These are phyloP conservation scores for Phlebopus sp. DNA, from an alignment of 1,284 basidiomycete species.

Conservation along the genomic window DNA sequence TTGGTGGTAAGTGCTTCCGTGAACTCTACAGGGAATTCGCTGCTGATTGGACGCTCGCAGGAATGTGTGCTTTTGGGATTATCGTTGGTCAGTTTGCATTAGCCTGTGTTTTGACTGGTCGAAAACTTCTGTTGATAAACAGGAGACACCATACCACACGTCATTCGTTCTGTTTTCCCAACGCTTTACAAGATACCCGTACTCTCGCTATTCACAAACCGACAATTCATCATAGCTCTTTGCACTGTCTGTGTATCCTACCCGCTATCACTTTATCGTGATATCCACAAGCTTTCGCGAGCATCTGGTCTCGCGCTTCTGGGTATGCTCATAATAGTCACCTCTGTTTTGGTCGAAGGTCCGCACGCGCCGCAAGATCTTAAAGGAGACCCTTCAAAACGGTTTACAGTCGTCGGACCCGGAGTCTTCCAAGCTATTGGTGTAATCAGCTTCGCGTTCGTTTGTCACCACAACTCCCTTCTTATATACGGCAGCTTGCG, in stretches of 20 bases:
- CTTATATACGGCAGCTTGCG: slow-evolving; percentile 93
- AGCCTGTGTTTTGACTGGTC: slow-evolving; percentile 19
- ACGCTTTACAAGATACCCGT: slow-evolving; percentile 66
- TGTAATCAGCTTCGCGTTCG: slow-evolving; percentile 94
- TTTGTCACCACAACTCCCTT: slow-evolving; percentile 92
- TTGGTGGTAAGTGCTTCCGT: slow-evolving; percentile 67
- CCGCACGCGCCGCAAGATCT: slow-evolving; percentile 77
- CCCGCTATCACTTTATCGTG: slow-evolving; percentile 92
- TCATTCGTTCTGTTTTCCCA: slow-evolving; percentile 87
- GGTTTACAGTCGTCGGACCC: slow-evolving; percentile 71
- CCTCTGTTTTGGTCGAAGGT: slow-evolving; percentile 83
- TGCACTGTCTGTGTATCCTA: slow-evolving; percentile 89
- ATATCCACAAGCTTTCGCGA: slow-evolving; percentile 95
- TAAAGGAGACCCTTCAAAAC: slow-evolving; percentile 71
- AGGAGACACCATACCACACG: slow-evolving; percentile 96
- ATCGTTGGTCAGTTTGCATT: slow-evolving; percentile 59
- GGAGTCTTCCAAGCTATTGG: slow-evolving; percentile 91
- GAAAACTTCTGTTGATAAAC: slow-evolving; percentile 4
- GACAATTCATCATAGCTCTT: slow-evolving; percentile 84
- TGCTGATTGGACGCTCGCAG: slow-evolving; percentile 35
- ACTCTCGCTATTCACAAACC: slow-evolving; percentile 76
- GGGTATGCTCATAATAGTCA: slow-evolving; percentile 94
- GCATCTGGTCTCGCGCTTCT: slow-evolving; percentile 87
- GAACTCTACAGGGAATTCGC: neutral
- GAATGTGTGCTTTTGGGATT: slow-evolving; percentile 96